A percentile compares a stretch with the other conserved stretches of the same genome.
These are phyloP conservation scores for Gryganskiella cystojenkinii DNA, from an alignment of 192 early-diverging fungal species.

Conservation along the genomic window DNA sequence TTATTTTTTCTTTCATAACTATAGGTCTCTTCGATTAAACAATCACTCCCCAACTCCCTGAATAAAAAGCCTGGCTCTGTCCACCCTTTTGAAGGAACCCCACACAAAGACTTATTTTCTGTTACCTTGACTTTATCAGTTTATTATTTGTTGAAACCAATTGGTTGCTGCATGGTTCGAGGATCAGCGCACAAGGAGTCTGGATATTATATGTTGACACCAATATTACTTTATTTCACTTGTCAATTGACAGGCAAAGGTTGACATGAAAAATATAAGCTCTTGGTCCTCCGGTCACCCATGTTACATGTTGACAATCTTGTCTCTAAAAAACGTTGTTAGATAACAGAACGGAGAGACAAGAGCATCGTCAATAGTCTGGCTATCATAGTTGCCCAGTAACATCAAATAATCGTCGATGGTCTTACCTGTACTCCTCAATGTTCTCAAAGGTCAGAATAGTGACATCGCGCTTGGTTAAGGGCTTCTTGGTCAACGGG, in stretches of 20 bases:
- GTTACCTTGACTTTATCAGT: too few relatives aligned
- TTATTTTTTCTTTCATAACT: slow-evolving; percentile 5
- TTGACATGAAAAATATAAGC: too few relatives aligned
- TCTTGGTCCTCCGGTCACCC: too few relatives aligned
- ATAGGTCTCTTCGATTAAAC: slow-evolving; percentile 53
- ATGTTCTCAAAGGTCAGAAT: slow-evolving; percentile 84
- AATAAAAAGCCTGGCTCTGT: slow-evolving; percentile 33
- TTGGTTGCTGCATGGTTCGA: too few relatives aligned
- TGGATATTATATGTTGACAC: too few relatives aligned
- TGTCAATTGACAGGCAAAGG: too few relatives aligned
- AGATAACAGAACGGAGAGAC: background rate
- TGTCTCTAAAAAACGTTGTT: slow-evolving; percentile 34
- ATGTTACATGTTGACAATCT: slow-evolving; percentile 71
- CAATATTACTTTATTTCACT: too few relatives aligned
- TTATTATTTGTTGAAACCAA: too few relatives aligned
- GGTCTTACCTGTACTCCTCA: slow-evolving; percentile 73
- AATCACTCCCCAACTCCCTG: slow-evolving; percentile 23
- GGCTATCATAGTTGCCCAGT: background rate
- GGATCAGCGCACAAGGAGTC: too few relatives aligned
- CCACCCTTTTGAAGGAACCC: background rate
- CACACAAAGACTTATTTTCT: too few relatives aligned
- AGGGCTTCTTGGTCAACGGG: slow-evolving; percentile 92
- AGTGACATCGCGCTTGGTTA: slow-evolving; percentile 91
- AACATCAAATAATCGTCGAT: background rate
- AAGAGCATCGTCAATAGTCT: background rate